Evolutionary conservation across 2,329 filamentous ascomycete genomes (phyloP).

Genomic region (Atkinsonella texensis): DNA sequence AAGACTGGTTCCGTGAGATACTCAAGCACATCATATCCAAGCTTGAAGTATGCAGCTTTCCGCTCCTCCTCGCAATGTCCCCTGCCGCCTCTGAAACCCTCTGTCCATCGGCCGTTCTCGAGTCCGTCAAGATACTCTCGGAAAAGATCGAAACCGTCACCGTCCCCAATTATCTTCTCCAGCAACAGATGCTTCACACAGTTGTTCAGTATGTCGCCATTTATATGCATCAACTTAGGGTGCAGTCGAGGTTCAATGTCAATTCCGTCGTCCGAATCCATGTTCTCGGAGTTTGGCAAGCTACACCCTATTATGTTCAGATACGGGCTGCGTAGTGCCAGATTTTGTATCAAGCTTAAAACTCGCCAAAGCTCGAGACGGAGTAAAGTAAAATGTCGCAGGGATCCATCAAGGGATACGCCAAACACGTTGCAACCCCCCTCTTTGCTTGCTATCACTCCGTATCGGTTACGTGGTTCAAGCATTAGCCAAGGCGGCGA

Average conservation of each 20-base stretch:
- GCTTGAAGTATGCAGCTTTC: slow-evolving; percentile 27
- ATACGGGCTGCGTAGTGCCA: slow-evolving; percentile 38
- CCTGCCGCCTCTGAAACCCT: slow-evolving; percentile 14
- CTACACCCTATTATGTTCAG: slow-evolving; percentile 28
- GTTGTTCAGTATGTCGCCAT: slow-evolving; percentile 52
- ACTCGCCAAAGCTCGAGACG: slow-evolving; percentile 50
- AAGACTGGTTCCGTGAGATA: slow-evolving; percentile 40
- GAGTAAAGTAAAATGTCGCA: slow-evolving; percentile 60
- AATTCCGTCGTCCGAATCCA: slow-evolving; percentile 12
- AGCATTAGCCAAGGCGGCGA: slow-evolving; percentile 38
- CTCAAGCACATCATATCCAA: slow-evolving; percentile 42
- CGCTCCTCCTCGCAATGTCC: slow-evolving; percentile 11
- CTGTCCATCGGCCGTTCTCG: slow-evolving; percentile 32
- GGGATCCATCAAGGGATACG: slow-evolving; percentile 54
- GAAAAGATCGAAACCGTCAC: slow-evolving; percentile 28
- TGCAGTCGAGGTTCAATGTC: slow-evolving; percentile 25
- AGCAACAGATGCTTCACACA: slow-evolving; percentile 36
- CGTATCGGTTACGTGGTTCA: slow-evolving; percentile 24
- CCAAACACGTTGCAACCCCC: slow-evolving; percentile 47
- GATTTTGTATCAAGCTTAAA: slow-evolving; percentile 60
- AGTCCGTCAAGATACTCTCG: slow-evolving; percentile 36
- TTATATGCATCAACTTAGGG: slow-evolving; percentile 46
- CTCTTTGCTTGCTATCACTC: slow-evolving; percentile 27
- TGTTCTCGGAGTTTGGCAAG: slow-evolving; percentile 5
- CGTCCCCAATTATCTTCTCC: slow-evolving; percentile 27